Conservation (phyloP, 805 yeast genomes). For the Sungouiozyma ichnusensis region DNA sequence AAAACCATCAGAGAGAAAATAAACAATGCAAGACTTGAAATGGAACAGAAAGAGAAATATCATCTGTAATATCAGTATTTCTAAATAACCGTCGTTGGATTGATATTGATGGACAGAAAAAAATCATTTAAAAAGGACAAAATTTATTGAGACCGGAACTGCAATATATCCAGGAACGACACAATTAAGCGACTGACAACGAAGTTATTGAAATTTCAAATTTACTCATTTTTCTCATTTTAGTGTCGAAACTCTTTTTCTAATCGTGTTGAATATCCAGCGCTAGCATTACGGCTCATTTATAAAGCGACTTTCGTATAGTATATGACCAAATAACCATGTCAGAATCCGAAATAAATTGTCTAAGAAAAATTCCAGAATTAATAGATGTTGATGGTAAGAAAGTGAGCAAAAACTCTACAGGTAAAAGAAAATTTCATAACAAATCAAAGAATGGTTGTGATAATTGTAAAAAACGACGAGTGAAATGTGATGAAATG, state of each 20-base stretch:
- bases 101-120: not conserved
- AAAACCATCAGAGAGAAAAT: too few species aligned
- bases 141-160: not conserved
- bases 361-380: slow-evolving; percentile 14
- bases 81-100: not conserved
- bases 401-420: slow-evolving; percentile 33
- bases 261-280: not conserved
- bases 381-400: slow-evolving; percentile 30
- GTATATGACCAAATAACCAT: not conserved
- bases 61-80: too few species aligned
- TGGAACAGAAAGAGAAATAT: not conserved
- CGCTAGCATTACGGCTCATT: not conserved
- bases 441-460: slow-evolving; percentile 86
- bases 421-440: slow-evolving; percentile 79
- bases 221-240: not conserved
- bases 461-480: slow-evolving; percentile 72
- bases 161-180: not conserved
- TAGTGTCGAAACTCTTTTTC: not conserved
- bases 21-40: not conserved
- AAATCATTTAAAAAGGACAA: not conserved
- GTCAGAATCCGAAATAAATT: not conserved
- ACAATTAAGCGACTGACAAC: not conserved
- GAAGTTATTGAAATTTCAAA: slow-evolving; percentile 1
- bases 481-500: slow-evolving; percentile 88
- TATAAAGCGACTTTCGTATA: not conserved